A percentile compares a stretch with the other conserved stretches of the same genome.
Conservation (phyloP, 164 flowering plant species). For the Vitis amurensis region DNA sequence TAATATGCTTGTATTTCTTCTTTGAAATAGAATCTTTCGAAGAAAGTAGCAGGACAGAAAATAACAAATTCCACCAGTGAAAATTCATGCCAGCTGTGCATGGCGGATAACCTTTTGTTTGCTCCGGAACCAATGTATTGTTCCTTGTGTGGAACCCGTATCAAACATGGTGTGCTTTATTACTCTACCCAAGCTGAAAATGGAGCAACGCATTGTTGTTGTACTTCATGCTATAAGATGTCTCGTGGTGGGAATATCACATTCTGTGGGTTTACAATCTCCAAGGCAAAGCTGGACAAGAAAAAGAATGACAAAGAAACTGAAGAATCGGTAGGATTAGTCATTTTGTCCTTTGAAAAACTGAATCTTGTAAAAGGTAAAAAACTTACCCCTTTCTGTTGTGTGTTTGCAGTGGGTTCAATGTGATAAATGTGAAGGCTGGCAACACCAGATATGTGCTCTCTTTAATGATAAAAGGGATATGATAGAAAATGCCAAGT, state of each 20-base stretch:
- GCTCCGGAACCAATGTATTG: slow-evolving; percentile 45
- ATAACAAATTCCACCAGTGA: slow-evolving; percentile 1
- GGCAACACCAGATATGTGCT: slow-evolving; percentile 75
- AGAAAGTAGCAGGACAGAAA: slow-evolving; percentile 15
- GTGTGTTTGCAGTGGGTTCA: slow-evolving; percentile 55
- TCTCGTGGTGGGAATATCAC: slow-evolving; percentile 13
- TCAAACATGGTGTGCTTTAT: slow-evolving; percentile 29
- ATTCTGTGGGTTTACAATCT: slow-evolving; percentile 17
- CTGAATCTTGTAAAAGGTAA: background rate
- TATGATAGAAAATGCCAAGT: slow-evolving; percentile 35
- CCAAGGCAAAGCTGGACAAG: slow-evolving; percentile 30
- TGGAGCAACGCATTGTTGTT: slow-evolving; percentile 24
- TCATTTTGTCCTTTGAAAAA: background rate
- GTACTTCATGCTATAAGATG: slow-evolving; percentile 31
- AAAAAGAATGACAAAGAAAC: slow-evolving; percentile 16
- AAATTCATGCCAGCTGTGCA: slow-evolving; percentile 45
- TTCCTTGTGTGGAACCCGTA: slow-evolving; percentile 31
- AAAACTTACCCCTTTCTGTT: background rate
- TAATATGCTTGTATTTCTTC: background rate
- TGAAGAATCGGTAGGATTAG: slow-evolving; percentile 46
- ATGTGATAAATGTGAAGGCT: slow-evolving; percentile 51
- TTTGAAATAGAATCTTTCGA: slow-evolving; percentile 3
- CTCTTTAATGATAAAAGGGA: slow-evolving; percentile 44
- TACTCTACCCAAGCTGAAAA: slow-evolving; percentile 23
- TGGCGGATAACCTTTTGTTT: slow-evolving; percentile 25